Conservation (phyloP, 306 rosid species). For the Quercus mongolica region DNA sequence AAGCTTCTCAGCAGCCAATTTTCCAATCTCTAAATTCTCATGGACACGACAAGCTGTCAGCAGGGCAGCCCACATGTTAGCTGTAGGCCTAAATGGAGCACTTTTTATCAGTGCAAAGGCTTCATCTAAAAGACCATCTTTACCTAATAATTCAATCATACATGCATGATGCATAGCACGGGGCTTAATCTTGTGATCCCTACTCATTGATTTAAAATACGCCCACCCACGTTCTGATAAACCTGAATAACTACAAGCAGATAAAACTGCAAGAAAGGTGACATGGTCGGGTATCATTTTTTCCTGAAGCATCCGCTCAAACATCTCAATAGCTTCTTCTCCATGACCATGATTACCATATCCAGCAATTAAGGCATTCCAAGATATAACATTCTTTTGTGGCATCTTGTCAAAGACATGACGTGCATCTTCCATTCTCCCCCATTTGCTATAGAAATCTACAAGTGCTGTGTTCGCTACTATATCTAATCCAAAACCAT, state of each 20-base stretch:
- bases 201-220: constrained; percentile 61
- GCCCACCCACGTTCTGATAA: constrained; percentile 77
- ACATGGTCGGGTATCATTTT: constrained; percentile 73
- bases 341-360: constrained; percentile 84
- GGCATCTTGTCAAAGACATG: constrained; percentile 74
- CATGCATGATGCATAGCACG: constrained; percentile 95
- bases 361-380: constrained; percentile 91
- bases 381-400: constrained; percentile 61
- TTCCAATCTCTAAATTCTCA: constrained; percentile 69
- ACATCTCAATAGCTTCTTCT: constrained; percentile 65
- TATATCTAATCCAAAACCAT: constrained; percentile 64
- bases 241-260: constrained; percentile 84
- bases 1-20: constrained; percentile 70
- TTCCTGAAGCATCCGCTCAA: constrained; percentile 68
- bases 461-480: constrained; percentile 82
- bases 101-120: constrained; percentile 57
- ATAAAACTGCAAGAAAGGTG: constrained; percentile 78
- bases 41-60: constrained; percentile 80
- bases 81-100: constrained; percentile 70
- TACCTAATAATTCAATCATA: constrained; percentile 82
- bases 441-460: constrained; percentile 96
- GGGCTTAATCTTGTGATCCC: constrained; percentile 67
- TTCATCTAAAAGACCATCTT: constrained; percentile 71
- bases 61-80: constrained; percentile 91
- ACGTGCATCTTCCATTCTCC: constrained; percentile 73